Evolutionary conservation across 225 moss, liverwort and hornwort genomes (phyloP), one percentile per base, ranked within the genome.

Genomic region (Asterella californica): DNA sequence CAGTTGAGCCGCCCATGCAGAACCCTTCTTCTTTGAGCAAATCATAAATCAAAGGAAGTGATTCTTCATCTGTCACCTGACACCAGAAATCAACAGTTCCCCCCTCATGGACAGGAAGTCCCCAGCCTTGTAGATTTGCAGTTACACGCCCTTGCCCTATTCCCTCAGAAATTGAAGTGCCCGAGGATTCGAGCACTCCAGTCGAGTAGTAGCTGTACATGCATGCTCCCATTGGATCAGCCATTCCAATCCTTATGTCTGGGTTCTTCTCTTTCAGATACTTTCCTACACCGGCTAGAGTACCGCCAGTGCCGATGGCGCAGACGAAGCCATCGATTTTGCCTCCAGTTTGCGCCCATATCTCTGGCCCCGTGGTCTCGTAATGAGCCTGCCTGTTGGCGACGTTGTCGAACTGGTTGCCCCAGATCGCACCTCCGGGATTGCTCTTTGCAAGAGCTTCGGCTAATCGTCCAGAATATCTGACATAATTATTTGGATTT

Each of bases 71-170:
- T 42, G 89, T 89, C 52, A 96, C 96, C 93, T 97, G 94, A 79
- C 94, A 94, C 94, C 96, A 97, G 62, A 85, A 97, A 84, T 97
- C 96, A 64, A 97, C 86, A 63, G 0, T 83, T 33, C 96, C 96
- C 68, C 96, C 96, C 60, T 97, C 93, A 83, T 75, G 88, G 65
- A 42, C 76, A 50, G 93, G 92, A 81, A 90, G 85, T 46, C 88
- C 96, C 96, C 94, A 94, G 1, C 88, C 94, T 67, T 86, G 91
- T 70, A 97, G 72, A 75, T 97, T 97, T 49, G 80, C 93, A 59
- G 96, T 94, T 29, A 97, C 93, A 76, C 96, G 93, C 29, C 96
- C 96, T 89, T 97, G 93, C 68, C 96, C 96, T 71, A 97, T 97
- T n/a, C 96, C 96, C 84, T 97, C 96, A 18, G 96, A 97, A 70